Base-by-base conservation (phyloP, 176 grass and related monocot genomes). In the Urochloa ruziziensis region DNA sequence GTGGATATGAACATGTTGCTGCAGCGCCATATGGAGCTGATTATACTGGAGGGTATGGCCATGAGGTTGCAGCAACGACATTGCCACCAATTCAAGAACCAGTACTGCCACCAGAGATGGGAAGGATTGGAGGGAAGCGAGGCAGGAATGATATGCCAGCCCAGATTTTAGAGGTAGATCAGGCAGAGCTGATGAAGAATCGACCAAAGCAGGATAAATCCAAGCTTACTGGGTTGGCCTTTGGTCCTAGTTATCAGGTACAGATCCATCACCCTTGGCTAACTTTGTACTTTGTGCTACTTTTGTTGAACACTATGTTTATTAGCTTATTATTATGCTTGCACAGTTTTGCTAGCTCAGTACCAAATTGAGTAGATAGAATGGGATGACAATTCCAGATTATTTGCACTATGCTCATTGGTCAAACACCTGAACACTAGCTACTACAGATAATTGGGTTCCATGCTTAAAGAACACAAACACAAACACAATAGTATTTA, bases 211-310 rank as follows among this genome's bases (percentile, higher is more conserved):
- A 90, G 47, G 96, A 96, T 83, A 90, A 84, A 24, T 81, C 79
- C 75, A 99, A 94, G 81, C 87, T 99, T 79, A 99, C 96, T 28
- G 93, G 96, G 17, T 65, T 92, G 71, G 89, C 96, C 70, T 99
- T 99, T 56, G 96, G 96, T 27, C 96, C 93, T 70, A 92, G 91
- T 87, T 94, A 96, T 79, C 93, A 99, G 91, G 96, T 96, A 80
- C 57, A 34, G 47, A 74, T 67, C 61, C 10, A 77, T 67, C 23
- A 59, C 69, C 63, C n/a, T 39, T 30, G 47, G 59, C 24, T 64
- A 71, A 44, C 16, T 43, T 56, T 57, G 37, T 80, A 70, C 52
- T 43, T 56, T 57, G 37, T 80, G 64, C 52, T 52, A 67, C 30
- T 29, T 69, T 9, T 82, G 9, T 13, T 28, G 58, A 65, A 5